phyloP scores from a whole-genome alignment of 495 filamentous ascomycete genomes.

The Daldinia concentrica region DNA sequence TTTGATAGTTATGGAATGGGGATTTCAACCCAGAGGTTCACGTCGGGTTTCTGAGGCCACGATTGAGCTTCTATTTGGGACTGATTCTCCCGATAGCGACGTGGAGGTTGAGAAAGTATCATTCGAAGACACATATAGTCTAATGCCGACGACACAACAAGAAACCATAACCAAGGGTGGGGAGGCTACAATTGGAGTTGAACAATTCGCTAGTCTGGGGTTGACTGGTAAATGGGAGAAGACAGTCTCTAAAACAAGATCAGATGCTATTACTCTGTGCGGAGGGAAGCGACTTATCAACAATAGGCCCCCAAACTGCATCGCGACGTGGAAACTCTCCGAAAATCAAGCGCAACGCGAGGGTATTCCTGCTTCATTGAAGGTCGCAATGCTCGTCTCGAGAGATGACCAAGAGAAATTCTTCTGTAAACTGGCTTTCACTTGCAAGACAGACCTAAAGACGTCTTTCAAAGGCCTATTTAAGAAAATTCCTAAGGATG shows the following conservation, averaged over 20 bases:
- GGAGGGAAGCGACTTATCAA: background rate
- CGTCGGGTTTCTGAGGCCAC: background rate
- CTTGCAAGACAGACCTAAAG: slow-evolving; percentile 15
- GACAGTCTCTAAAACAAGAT: background rate
- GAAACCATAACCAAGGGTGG: background rate
- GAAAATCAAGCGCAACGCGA: background rate
- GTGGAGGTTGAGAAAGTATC: background rate
- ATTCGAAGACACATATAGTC: background rate
- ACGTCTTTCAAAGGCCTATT: background rate
- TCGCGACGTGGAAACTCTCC: background rate
- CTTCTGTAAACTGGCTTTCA: slow-evolving; percentile 8
- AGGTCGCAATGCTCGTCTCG: slow-evolving; percentile 9
- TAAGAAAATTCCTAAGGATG: background rate
- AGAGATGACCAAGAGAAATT: slow-evolving; percentile 16
- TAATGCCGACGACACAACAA: background rate
- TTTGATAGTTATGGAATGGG: background rate
- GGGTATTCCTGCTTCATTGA: slow-evolving; percentile 1
- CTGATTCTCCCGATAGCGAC: background rate
- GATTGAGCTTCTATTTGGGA: background rate
- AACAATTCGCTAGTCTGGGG: background rate
- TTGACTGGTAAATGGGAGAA: background rate
- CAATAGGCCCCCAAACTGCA: background rate
- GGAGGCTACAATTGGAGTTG: background rate
- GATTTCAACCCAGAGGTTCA: background rate
- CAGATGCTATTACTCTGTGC: background rate